Base-by-base conservation (phyloP, 805 yeast species). In the Schwanniomyces occidentalis region DNA sequence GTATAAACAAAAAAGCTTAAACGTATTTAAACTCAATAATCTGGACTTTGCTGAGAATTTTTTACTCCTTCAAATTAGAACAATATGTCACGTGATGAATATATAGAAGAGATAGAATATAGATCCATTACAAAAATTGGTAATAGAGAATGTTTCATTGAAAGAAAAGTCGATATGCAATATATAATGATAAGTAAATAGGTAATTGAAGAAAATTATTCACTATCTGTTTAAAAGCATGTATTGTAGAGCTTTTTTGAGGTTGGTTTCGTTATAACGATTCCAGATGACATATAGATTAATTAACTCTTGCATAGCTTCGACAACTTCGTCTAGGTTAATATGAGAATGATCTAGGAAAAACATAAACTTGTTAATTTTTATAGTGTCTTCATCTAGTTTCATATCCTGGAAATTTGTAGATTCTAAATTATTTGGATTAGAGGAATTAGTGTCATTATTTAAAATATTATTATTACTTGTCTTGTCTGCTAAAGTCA, bases 271-370 rank as follows among this genome's bases (percentile, higher is more conserved):
- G 49, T 85, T 87, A 51, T 85, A 89, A n/a, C 76, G 56, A 45
- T 85, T 88, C 96, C 97, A 90, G 5, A 78, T 73, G 30, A 87
- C 90, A 54, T 90, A 91, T 3, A 90, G 59, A 3, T 85, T 78
- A 26, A 91, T 72, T 51, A 89, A 63, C 47, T 89, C 96, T 55
- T 91, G 97, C 18, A 89, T 79, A 8, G 89, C 82, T 40, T 85
- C 91, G 27, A 84, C 78, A 5, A 87, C 79, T 51, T 85, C 85
- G 34, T 79, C 85, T 22, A 89, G 59, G 51, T 90, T 85, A 3
- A 91, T 75, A 43, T 85, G 86, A 6, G 89, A 80, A 35, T 75
- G 73, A 3, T 90, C 91, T 44, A 91, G 60, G 54, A 85, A 88
- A 17, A 69, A 65, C 51, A 80, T 74, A 37, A 84, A 74, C 27